Percentiles rank a stretch among this genome's conserved stretches.
Evolutionary conservation across 257 asterid genomes (phyloP).

Genomic region (Plantago elongata): DNA sequence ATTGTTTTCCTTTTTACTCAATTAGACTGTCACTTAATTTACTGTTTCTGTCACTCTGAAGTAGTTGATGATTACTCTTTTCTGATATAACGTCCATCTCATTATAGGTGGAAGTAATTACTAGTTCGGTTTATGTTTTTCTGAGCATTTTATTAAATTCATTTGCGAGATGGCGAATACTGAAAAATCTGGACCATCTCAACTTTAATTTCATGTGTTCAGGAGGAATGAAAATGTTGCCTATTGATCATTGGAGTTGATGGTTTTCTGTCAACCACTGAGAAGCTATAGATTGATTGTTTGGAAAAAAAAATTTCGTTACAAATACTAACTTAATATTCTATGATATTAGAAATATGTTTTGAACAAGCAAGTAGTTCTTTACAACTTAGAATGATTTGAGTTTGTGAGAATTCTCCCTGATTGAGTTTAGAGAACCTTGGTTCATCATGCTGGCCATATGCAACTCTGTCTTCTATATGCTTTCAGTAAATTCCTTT

Average conservation of each 20-base stretch:
- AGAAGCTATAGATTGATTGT: too few relatives aligned
- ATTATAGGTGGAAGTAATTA: not conserved
- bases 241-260: too few relatives aligned
- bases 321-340: too few relatives aligned
- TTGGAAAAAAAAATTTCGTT: too few relatives aligned
- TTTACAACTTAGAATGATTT: too few relatives aligned
- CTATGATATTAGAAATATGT: too few relatives aligned
- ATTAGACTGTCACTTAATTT: not conserved
- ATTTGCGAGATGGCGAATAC: not conserved
- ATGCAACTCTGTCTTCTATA: not conserved
- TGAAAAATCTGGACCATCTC: not conserved
- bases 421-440: too few relatives aligned
- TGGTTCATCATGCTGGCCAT: too few relatives aligned
- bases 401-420: too few relatives aligned
- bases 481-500: slow-evolving; percentile 12
- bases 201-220: not conserved
- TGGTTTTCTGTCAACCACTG: too few relatives aligned
- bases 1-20: not conserved
- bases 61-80: slow-evolving; percentile 12
- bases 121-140: not conserved
- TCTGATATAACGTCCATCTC: not conserved
- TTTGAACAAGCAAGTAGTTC: too few relatives aligned
- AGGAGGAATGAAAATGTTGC: too few relatives aligned
- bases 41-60: not conserved
- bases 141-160: not conserved